Conservation (phyloP, 352 stramenopile species). For the Blastocystis sp. region DNA sequence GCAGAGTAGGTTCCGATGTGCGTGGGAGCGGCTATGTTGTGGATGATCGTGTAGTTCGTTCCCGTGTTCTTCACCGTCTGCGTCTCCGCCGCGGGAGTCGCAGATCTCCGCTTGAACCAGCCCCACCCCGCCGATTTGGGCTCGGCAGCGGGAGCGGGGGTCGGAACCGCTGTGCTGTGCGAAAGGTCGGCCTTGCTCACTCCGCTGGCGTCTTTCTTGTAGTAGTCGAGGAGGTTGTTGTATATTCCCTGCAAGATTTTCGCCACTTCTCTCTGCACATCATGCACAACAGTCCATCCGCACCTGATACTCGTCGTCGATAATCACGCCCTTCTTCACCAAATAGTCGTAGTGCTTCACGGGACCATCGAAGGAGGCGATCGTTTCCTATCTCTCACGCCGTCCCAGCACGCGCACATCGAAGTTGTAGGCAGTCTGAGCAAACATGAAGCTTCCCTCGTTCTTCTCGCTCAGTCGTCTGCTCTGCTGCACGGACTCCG, state of each 20-base stretch:
- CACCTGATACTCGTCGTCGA: slow-evolving; percentile 59
- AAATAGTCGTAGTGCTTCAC: slow-evolving; percentile 65
- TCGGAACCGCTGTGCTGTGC: not conserved
- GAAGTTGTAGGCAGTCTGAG: slow-evolving; percentile 67
- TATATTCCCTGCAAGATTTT: slow-evolving; percentile 66
- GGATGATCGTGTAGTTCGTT: slow-evolving; percentile 59
- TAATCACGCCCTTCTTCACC: slow-evolving; percentile 36
- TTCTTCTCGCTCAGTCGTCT: not conserved
- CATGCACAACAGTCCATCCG: not conserved
- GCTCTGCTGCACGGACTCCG: not conserved
- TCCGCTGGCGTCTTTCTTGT: slow-evolving; percentile 5
- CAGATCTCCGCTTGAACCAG: slow-evolving; percentile 46
- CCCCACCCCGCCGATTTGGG: slow-evolving; percentile 21
- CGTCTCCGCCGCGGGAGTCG: not conserved
- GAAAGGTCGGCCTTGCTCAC: slow-evolving; percentile 6
- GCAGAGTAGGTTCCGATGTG: slow-evolving; percentile 7
- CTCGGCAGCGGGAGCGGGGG: not conserved
- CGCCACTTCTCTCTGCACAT: slow-evolving; percentile 33
- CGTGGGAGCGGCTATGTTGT: not conserved
- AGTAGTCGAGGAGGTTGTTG: slow-evolving; percentile 56
- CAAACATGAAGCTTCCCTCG: slow-evolving; percentile 55
- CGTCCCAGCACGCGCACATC: not conserved
- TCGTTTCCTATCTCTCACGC: slow-evolving; percentile 10
- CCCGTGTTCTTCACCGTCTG: slow-evolving; percentile 53
- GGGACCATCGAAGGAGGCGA: slow-evolving; percentile 59